A percentile compares a stretch with the other conserved stretches of the same genome.
Conservation (phyloP, 805 yeast species). For the Barnettozyma botsteinii region DNA sequence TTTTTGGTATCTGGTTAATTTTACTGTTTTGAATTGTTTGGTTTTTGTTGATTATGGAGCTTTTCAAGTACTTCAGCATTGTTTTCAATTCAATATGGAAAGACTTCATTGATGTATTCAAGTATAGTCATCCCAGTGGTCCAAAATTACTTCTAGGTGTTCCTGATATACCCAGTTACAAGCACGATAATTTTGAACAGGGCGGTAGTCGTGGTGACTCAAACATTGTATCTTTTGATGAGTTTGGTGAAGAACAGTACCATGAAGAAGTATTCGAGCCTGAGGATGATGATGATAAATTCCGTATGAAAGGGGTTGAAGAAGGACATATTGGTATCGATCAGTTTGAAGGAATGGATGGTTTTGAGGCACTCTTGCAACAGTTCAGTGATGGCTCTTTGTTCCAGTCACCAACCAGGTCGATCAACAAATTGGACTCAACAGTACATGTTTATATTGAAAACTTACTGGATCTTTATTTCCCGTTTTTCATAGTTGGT, state of each 20-base stretch:
- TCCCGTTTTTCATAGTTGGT: neutral
- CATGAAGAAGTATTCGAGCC: neutral
- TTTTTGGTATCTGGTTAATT: neutral
- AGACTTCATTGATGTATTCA: neutral
- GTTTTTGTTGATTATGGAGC: neutral
- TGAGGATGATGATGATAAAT: neutral
- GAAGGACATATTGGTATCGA: neutral
- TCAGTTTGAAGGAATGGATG: neutral
- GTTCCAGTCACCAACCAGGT: neutral
- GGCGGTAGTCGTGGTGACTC: neutral
- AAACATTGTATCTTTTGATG: neutral
- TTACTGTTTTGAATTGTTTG: neutral
- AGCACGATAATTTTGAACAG: neutral
- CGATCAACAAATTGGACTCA: neutral
- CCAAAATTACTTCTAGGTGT: neutral
- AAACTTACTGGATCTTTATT: neutral
- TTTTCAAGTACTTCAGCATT: neutral
- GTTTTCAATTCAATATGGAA: conserved; percentile 2
- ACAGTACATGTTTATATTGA: neutral
- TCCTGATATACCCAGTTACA: neutral
- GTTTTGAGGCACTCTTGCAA: neutral
- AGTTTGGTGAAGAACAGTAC: neutral
- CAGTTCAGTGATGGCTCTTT: neutral
- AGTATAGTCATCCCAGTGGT: conserved; percentile 2
- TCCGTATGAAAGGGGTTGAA: neutral